Base-by-base conservation (phyloP, 2,329 filamentous ascomycete genomes). In the Gnomoniopsis smithogilvyi region DNA sequence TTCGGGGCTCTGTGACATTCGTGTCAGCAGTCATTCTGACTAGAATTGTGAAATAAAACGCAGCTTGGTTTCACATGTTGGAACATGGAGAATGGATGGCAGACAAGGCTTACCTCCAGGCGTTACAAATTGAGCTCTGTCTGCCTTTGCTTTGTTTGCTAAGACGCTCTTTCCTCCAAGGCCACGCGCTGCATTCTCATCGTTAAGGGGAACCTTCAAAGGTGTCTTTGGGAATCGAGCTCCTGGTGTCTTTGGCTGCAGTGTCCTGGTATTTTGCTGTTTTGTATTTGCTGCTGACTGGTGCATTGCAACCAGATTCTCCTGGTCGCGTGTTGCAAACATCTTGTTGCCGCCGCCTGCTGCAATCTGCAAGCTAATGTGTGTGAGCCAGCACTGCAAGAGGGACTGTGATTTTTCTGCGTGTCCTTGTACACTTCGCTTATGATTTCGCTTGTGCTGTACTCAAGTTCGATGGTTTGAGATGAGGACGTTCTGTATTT, bases 311-410 rank as follows among this genome's bases (percentile, higher is more conserved):
- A 91, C 84, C 72, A 91, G 76, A 74, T 97, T 97, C 75, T 97
- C 93, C 76, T 96, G 92, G 74, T 96, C 90, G 67, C 87, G 86
- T 69, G 88, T 81, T 62, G 90, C 90, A 70, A 92, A 80, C 91
- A 93, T 96, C 21, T 62, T 68, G 53, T 26, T 43, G 30, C 11
- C 47, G 38, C 19, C 51, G 8, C 22, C 36, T 21, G 21, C 17
- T 51, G 3, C 10, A 34, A 45, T 12, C 17, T 19, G 22, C 46
- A 2, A 10, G 8, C 38, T 2, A 19, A 45, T 45, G 10, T n/a
- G 41, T 17, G 17, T 21, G 24, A 19, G 19, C 14, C 4, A 24
- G 36, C 36, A n/a, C 36, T n/a, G 36, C 12, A n/a, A 12, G 15
- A 6, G 12, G 3, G 36, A 38, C 17, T n/a, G 62, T 55, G 52